Percentiles rank a stretch among this genome's conserved stretches.
Evolutionary conservation across 2,329 filamentous ascomycete species (phyloP).

Genomic region (Pyrenochaeta sp.): DNA sequence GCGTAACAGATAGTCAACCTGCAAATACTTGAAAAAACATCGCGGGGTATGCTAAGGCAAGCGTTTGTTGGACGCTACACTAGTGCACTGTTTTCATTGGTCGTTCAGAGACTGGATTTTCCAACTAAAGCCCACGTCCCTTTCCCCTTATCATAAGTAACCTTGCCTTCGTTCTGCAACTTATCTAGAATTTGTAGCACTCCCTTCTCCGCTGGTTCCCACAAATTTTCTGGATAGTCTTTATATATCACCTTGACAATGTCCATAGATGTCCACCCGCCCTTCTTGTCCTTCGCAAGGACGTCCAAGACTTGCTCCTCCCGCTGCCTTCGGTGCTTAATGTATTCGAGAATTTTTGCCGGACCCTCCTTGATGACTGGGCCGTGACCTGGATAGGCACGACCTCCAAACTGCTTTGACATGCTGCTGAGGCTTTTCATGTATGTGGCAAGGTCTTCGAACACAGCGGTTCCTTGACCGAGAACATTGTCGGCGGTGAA

Average conservation of each 20-base stretch:
- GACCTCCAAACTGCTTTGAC: slow-evolving; percentile 69
- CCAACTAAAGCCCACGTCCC: slow-evolving; percentile 46
- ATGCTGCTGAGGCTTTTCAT: slow-evolving; percentile 74
- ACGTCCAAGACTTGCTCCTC: slow-evolving; percentile 63
- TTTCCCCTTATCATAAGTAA: slow-evolving; percentile 50
- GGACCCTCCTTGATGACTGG: slow-evolving; percentile 77
- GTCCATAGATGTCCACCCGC: slow-evolving; percentile 74
- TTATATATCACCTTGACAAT: slow-evolving; percentile 89
- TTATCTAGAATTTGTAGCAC: slow-evolving; percentile 82
- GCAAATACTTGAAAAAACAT: not conserved
- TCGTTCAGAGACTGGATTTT: slow-evolving; percentile 42
- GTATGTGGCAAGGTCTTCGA: slow-evolving; percentile 78
- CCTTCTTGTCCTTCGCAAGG: slow-evolving; percentile 37
- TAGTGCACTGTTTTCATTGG: slow-evolving; percentile 19
- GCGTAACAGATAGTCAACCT: too few relatives aligned
- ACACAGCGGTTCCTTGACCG: slow-evolving; percentile 85
- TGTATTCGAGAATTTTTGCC: slow-evolving; percentile 80
- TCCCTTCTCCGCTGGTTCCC: slow-evolving; percentile 77
- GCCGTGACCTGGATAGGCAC: slow-evolving; percentile 89
- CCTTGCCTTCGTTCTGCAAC: slow-evolving; percentile 76
- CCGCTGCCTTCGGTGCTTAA: slow-evolving; percentile 78
- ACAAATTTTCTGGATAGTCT: slow-evolving; percentile 78
- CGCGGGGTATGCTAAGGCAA: not conserved
- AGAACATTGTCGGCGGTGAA: slow-evolving; percentile 92
- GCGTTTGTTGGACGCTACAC: not conserved